Evolutionary conservation across 257 asterid genomes (phyloP).

Genomic region (Paulownia fortunei): DNA sequence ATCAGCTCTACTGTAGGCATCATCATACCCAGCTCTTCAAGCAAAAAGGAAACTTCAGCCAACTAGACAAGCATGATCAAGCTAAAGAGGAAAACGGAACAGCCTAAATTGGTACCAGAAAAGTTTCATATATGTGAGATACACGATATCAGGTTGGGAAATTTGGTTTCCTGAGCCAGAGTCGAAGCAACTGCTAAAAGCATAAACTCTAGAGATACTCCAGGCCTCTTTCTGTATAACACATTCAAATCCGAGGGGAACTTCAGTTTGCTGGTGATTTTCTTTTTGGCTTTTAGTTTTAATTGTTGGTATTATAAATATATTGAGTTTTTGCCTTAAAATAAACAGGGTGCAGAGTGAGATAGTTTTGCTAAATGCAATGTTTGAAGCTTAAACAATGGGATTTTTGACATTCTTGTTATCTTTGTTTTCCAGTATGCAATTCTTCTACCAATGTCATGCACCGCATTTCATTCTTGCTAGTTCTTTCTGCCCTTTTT

Average conservation of each 20-base stretch:
- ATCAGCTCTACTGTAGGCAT: constrained; percentile 78
- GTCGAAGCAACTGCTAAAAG: constrained; percentile 7
- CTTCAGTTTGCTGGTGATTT: constrained; percentile 25
- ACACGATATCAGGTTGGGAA: not conserved
- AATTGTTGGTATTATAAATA: not conserved
- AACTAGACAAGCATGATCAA: constrained; percentile 54
- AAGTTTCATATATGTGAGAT: not conserved
- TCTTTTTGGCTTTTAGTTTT: not conserved
- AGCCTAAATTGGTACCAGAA: constrained; percentile 9
- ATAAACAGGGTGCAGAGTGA: not conserved
- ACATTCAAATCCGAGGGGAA: not conserved
- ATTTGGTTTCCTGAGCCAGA: not conserved
- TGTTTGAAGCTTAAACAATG: constrained; percentile 27
- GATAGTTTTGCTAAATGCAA: not conserved
- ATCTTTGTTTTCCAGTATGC: too few species aligned
- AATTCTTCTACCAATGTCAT: not conserved
- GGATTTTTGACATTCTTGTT: not conserved
- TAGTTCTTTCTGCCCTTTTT: not conserved
- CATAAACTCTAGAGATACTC: not conserved
- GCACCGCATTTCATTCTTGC: not conserved
- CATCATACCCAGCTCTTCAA: constrained; percentile 87
- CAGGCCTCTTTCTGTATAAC: not conserved
- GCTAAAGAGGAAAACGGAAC: constrained; percentile 43
- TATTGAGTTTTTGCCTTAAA: constrained; percentile 3
- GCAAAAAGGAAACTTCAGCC: constrained; percentile 85